Percentiles rank a stretch among this genome's conserved stretches.
Evolutionary conservation across 768 basidiomycete species (phyloP).

Genomic region (Zangia roseola): DNA sequence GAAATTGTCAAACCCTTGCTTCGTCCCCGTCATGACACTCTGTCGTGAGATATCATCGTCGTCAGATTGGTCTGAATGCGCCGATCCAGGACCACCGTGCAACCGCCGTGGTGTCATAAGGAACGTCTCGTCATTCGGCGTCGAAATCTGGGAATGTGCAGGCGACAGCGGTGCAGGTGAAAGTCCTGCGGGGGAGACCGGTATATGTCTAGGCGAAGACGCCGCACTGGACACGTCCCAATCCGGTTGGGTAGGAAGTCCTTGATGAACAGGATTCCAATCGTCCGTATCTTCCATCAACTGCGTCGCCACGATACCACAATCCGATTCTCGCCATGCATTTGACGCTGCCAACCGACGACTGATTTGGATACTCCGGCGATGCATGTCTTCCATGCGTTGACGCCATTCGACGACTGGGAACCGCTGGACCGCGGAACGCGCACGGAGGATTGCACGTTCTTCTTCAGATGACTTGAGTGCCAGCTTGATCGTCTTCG

Average conservation of each 20-base stretch:
- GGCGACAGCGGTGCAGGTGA: conserved; percentile 51
- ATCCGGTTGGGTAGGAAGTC: conserved; percentile 67
- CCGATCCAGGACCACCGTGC: conserved; percentile 28
- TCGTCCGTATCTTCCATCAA: conserved; percentile 70
- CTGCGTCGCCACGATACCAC: conserved; percentile 41
- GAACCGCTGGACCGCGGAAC: conserved; percentile 94
- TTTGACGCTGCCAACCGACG: conserved; percentile 65
- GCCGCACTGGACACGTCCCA: conserved; percentile 67
- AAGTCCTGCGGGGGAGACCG: conserved; percentile 46
- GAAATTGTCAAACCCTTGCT: conserved; percentile 70
- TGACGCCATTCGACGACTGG: conserved; percentile 98
- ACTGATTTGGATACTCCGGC: conserved; percentile 73
- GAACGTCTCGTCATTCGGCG: conserved; percentile 43
- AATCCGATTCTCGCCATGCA: conserved; percentile 78
- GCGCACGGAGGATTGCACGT: conserved; percentile 87
- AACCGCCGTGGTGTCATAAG: conserved; percentile 35
- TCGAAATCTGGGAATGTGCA: conserved; percentile 60
- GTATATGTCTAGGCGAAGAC: conserved; percentile 40
- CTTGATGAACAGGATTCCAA: conserved; percentile 72
- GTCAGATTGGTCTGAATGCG: conserved; percentile 54
- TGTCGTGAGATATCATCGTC: conserved; percentile 55
- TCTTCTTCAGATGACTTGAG: conserved; percentile 89
- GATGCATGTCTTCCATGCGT: conserved; percentile 92
- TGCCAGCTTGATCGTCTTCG: conserved; percentile 93
- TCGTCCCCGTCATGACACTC: conserved; percentile 25